Evolutionary conservation across 495 filamentous ascomycete species (phyloP), one percentile per base, ranked within the genome.

Genomic region (Penicillium malachiteum): DNA sequence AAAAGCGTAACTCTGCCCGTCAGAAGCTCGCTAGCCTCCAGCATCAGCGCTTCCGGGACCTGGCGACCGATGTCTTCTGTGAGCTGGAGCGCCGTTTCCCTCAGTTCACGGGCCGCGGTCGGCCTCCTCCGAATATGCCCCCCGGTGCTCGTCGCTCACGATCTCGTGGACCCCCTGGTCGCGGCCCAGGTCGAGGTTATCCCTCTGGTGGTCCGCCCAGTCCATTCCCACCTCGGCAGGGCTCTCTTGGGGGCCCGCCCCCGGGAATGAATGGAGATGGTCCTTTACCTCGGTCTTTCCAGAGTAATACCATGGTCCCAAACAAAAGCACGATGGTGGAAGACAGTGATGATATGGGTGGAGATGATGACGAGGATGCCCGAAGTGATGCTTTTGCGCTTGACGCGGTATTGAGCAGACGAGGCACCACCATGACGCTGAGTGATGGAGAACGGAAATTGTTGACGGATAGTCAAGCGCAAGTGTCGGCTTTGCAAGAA

Each of bases 321-420:
- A 97, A 96, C 62, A 98, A 97, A 72, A 95, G 93, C 61, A 97
- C 91, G 0, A 91, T 98, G 88, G 88, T 97, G 13, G 94, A 98
- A 68, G 94, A 98, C 70, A 94, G 96, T 57, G 92, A 95, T 57
- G 88, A 92, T 61, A 76, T 73, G 52, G 79, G 76, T 1, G 67
- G 61, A 12, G 82, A 84, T 16, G 87, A 88, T 52, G 85, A 88
- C 52, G 75, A 74, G 48, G 81, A 86, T 67, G 79, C 84, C 56
- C 80, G 82, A 30, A 81, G 80, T 57, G 84, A 87, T 71, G 76
- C 86, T 33, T 88, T 89, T 73, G 80, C 78, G 50, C 57, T 87
- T 44, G 79, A 87, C 65, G 75, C 73, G 59, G 78, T 62, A 62
- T 67, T 57, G 59, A 90, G 83, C 47, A 81, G 85, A 56, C 80